A percentile compares a stretch with the other conserved stretches of the same genome.
phyloP scores from a whole-genome alignment of 306 rosid species.

The Castanopsis chinensis region DNA sequence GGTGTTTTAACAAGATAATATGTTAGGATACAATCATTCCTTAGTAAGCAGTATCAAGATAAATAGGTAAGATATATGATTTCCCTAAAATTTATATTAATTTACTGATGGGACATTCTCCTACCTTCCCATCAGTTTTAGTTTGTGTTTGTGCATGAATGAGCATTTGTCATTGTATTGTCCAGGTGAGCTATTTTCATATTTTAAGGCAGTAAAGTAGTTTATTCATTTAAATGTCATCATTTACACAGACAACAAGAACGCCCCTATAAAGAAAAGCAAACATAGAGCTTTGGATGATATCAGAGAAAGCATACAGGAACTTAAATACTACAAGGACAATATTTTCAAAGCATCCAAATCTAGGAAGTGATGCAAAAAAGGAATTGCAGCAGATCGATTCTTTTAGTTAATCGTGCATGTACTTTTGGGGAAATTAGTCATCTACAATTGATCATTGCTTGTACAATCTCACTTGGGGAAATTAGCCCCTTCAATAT shows the following conservation, averaged over 20 bases:
- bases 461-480: slow-evolving; percentile 21
- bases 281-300: slow-evolving; percentile 97
- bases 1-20: background rate
- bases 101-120: background rate
- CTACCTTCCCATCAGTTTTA: background rate
- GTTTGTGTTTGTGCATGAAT: background rate
- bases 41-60: background rate
- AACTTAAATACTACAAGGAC: slow-evolving; percentile 74
- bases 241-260: slow-evolving; percentile 57
- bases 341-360: slow-evolving; percentile 61
- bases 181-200: no score
- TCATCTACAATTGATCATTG: background rate
- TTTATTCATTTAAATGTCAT: slow-evolving; percentile 9
- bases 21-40: background rate
- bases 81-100: background rate
- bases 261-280: slow-evolving; percentile 62
- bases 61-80: background rate
- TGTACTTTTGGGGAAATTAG: slow-evolving; percentile 14
- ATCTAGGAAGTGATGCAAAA: slow-evolving; percentile 47
- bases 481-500: background rate
- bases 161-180: background rate
- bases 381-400: background rate
- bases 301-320: slow-evolving; percentile 82
- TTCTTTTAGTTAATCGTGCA: background rate
- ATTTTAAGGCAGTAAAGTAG: background rate